Conservation (phyloP, 2,329 filamentous ascomycete species). For the Penicillium sp. region DNA sequence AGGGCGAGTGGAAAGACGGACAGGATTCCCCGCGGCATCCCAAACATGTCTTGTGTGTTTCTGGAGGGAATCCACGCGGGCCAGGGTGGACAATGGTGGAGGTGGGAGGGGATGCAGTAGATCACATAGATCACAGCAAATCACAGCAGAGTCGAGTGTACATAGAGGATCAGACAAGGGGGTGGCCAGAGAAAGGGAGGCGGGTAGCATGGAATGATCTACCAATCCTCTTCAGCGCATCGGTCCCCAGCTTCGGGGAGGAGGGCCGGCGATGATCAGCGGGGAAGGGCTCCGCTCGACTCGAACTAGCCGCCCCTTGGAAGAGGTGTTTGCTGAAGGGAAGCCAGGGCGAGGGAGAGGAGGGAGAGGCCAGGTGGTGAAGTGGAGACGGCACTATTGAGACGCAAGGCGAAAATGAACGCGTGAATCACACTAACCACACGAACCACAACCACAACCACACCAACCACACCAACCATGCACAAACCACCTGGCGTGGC, state of each 20-base stretch:
- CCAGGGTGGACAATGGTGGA: constrained; percentile 2
- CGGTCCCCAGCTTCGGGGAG: constrained; percentile 21
- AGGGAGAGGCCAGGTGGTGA: too few relatives aligned
- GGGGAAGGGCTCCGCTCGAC: too few relatives aligned
- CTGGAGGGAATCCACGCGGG: constrained; percentile 2
- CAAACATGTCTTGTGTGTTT: constrained; percentile 6
- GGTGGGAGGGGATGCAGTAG: too few relatives aligned
- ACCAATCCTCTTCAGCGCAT: constrained; percentile 11
- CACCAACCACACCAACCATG: neutral
- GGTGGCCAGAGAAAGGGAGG: constrained; percentile 9
- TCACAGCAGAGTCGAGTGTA: neutral
- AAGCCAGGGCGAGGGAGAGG: neutral
- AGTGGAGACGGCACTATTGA: too few relatives aligned
- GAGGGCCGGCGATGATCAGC: constrained; percentile 16
- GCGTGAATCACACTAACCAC: too few relatives aligned
- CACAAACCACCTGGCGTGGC: neutral
- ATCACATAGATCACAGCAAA: too few relatives aligned
- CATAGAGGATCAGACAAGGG: constrained; percentile 3
- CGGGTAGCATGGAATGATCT: constrained; percentile 25
- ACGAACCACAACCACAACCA: too few relatives aligned
- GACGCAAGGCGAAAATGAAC: too few relatives aligned
- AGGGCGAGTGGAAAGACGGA: neutral
- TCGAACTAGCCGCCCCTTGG: too few relatives aligned
- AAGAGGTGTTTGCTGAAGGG: too few relatives aligned
- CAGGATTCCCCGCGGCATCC: constrained; percentile 5